phyloP scores from a whole-genome alignment of 2,329 filamentous ascomycete genomes.

The Sporothrix pallida region DNA sequence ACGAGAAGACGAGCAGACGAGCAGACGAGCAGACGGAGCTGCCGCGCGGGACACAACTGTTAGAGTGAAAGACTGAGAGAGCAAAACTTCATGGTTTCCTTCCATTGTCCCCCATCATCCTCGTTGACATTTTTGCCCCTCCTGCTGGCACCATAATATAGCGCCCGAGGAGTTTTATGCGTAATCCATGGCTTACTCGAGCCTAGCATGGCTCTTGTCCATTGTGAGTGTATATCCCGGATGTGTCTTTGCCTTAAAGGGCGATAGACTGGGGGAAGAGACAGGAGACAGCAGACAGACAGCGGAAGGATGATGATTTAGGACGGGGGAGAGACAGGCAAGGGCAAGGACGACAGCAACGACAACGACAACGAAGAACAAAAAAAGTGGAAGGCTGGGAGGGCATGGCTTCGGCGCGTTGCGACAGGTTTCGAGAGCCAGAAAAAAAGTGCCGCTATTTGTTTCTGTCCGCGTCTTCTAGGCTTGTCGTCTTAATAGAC shows the following conservation, averaged over 20 bases:
- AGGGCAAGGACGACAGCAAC: neutral
- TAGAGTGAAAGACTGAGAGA: neutral
- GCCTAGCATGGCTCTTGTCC: neutral
- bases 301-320: neutral
- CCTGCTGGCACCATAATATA: neutral
- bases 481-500: slow-evolving; percentile 26
- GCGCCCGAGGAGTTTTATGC: neutral
- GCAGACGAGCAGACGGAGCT: neutral
- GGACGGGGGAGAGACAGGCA: neutral
- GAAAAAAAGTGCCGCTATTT: slow-evolving; percentile 31
- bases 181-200: slow-evolving; percentile 6
- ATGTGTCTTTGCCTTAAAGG: slow-evolving; percentile 1
- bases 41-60: neutral
- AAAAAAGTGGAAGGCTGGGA: neutral
- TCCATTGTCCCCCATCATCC: neutral
- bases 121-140: neutral
- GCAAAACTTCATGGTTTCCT: neutral
- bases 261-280: neutral
- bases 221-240: neutral
- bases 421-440: slow-evolving; percentile 31
- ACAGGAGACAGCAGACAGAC: neutral
- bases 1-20: neutral
- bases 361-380: neutral
- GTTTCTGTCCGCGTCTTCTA: slow-evolving; percentile 3
- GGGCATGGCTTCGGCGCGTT: slow-evolving; percentile 9